Percentiles rank a stretch among this genome's conserved stretches.
Conservation (phyloP, 257 asterid species). For the Solanum corneliomulleri region DNA sequence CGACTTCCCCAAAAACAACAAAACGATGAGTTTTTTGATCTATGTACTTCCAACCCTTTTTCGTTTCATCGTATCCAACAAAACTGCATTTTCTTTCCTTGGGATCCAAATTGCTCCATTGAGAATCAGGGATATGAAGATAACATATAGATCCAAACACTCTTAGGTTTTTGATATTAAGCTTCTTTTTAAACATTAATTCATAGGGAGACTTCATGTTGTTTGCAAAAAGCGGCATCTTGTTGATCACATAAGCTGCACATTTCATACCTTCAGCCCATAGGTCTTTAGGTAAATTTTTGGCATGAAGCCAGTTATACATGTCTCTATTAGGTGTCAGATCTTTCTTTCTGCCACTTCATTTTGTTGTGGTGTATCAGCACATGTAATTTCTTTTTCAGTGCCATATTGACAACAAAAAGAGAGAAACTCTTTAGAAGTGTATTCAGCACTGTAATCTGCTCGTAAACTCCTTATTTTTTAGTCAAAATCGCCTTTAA, state of each 20-base stretch:
- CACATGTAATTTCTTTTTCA: no score
- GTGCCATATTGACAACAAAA: no score
- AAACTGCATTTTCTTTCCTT: background rate
- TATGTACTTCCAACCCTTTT: background rate
- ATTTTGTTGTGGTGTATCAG: background rate
- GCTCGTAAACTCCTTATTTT: no score
- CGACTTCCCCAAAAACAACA: background rate
- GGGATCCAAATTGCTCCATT: background rate
- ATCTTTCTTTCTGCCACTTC: background rate
- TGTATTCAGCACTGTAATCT: no score
- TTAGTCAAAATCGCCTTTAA: no score
- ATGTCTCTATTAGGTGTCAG: no score
- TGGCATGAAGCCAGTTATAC: background rate
- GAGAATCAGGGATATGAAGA: background rate
- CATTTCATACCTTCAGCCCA: background rate
- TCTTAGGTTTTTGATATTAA: background rate
- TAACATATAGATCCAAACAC: background rate
- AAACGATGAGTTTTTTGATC: background rate
- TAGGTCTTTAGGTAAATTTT: background rate
- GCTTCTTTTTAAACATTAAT: background rate
- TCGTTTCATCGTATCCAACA: background rate
- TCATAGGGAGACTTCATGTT: background rate
- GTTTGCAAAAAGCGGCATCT: background rate
- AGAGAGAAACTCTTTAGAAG: no score
- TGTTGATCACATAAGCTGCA: background rate